Base-by-base conservation (phyloP, 2,329 filamentous ascomycete species). In the Colletotrichum sp. region DNA sequence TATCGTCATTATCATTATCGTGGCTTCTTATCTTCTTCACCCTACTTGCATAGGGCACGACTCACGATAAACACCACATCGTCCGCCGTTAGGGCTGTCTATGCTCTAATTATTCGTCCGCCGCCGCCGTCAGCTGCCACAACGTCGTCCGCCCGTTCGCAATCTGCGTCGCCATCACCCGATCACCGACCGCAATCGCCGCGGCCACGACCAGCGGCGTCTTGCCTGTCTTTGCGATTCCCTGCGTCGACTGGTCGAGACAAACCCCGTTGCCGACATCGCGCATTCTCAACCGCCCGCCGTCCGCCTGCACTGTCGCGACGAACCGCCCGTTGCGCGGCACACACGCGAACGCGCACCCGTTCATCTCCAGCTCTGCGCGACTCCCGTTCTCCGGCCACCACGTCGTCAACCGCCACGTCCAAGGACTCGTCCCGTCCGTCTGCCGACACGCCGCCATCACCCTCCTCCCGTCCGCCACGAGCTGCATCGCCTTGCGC, bases 181-280 rank as follows among this genome's bases (percentile, higher is more conserved):
- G 52, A n/a, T 71, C 69, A 13, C 66, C 39, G 5, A 64, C 43
- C 34, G 65, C 65, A 13, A 76, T 73, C 12, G n/a, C 71, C 4
- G 32, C 64, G 21, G 28, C 36, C 6, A 74, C 48, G 10, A 76
- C 65, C 5, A 67, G 72, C 30, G 74, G 74, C 57, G 48, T 30
- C 70, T 74, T 74, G 48, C 74, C 74, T 16, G 36, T 55, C 34
- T 76, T 74, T 34, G 70, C 74, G 39, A 76, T 73, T 21, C 59
- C 65, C 59, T 74, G 74, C 13, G 74, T 76, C 65, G 74, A 76
- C 65, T 76, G 74, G 10, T 76, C 70, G 34, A 75, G 64, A 32
- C 74, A 73, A 12, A 75, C 70, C 26, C 74, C 74, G 48, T 43
- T 76, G 4, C 52, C 34, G 28, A 59, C 13, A 34, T 74, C 64